Base-by-base conservation (phyloP, 768 basidiomycete species). In the Tricholoma terreum region DNA sequence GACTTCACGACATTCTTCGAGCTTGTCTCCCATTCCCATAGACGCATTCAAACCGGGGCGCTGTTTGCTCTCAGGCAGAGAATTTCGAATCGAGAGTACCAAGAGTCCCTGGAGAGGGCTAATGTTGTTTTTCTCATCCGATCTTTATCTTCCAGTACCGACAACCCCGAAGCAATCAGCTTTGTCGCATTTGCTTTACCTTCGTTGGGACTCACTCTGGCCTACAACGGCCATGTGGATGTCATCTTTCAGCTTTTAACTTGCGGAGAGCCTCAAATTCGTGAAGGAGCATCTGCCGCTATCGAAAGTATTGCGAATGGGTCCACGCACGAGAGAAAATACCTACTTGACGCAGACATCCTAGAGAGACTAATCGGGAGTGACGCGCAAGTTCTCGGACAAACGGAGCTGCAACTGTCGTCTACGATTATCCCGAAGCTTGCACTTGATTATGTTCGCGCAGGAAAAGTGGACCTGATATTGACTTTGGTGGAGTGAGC, bases 71-170 rank as follows among this genome's bases (percentile, higher is more conserved):
- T 64, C 6, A 51, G 50, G 17, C 56, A 62, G 43, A 62, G 54
- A 17, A 31, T 62, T 4, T 30, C 36, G 12, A 58, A 60, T 35
- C 33, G 24, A 27, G 56, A 53, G 6, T 58, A 61, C 50, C 63
- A 64, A 22, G 61, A 60, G 19, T 62, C 63, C 12, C 43, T 64
- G 8, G 58, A 64, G 53, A 57, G 52, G 36, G 61, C 52, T 17
- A 61, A 61, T 46, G 35, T 64, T 10, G 34, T 56, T 24, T 58
- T 42, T 49, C 52, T 58, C 33, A 50, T 64, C 43, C 55, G 58
- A n/a, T 52, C 61, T 21, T 27, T 64, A 7, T 35, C 56, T 21
- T 57, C 33, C 38, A 27, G 7, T 27, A 55, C 51, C 27, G 54
- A 61, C 17, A 62, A 53, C 50, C 54, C 63, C 14, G 63, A 64